Evolutionary conservation across 2,329 filamentous ascomycete genomes (phyloP), one percentile per base, ranked within the genome.

Genomic region (Diaporthe ilicicola): DNA sequence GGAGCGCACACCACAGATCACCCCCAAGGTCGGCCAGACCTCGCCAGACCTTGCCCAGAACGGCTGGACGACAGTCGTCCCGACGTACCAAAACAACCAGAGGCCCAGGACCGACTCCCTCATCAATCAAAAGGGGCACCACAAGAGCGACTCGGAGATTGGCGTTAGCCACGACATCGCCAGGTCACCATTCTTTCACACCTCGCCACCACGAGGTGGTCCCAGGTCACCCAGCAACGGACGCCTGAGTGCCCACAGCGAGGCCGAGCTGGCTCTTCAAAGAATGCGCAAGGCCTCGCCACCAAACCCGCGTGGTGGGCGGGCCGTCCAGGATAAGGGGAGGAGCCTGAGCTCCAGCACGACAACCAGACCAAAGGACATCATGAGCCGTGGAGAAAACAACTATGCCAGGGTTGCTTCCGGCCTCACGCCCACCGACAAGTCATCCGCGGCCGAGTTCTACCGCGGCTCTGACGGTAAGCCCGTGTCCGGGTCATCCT

Each of bases 261-360:
- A 81, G 37, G 86, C 86, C 0, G 82, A 85, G 73, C 74, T 82
- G 29, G 79, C 80, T 22, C 77, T 88, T 8, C 81, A 80, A 54
- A 80, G 82, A 55, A 84, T 88, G 71, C 82, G 79, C 3, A 79
- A 78, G 70, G 77, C 73, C 1, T 80, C 82, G 17, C 81, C 82
- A 10, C 77, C 80, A 0, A 76, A 79, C 17, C 72, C 76, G 29
- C 72, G 76, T 72, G 76, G 77, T 15, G 73, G 76, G 13, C 76
- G 78, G 10, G 69, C 73, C 59, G 75, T 81, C 9, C 76, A 76
- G 39, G 77, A 78, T 59, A 74, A 70, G 48, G 76, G 61, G 46
- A 73, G 67, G 70, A 76, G 71, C 64, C 72, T 65, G 24, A 76
- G 65, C 53, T 73, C 71, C 29, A 78, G 71, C 54, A 75, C 53